Percentiles rank a stretch among this genome's conserved stretches.
phyloP scores from a whole-genome alignment of 495 filamentous ascomycete genomes.

The Xylaria curta region DNA sequence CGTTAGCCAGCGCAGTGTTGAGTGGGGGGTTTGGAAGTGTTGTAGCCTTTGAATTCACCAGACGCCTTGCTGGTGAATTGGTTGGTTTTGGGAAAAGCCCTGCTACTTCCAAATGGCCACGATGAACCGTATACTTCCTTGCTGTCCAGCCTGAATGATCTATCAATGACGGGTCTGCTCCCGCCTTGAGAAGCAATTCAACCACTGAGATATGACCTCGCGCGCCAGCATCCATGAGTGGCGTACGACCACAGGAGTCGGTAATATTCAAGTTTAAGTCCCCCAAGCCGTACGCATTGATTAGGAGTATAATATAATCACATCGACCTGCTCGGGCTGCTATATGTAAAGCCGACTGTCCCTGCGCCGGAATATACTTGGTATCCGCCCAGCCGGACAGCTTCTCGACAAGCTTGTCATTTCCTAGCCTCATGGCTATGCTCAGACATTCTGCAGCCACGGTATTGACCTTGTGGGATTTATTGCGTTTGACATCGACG shows the following conservation, averaged over 20 bases:
- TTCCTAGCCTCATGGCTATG: conserved; percentile 3
- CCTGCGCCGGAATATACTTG: conserved; percentile 73
- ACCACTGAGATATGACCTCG: conserved; percentile 66
- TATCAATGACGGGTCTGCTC: conserved; percentile 59
- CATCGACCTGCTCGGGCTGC: conserved; percentile 72
- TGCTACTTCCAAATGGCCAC: conserved; percentile 65
- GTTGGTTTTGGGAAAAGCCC: conserved; percentile 15
- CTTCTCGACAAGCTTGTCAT: background rate
- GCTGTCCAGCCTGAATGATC: conserved; percentile 83
- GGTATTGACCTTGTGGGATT: background rate
- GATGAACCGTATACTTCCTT: conserved; percentile 74
- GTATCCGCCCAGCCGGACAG: conserved; percentile 41
- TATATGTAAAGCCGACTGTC: conserved; percentile 76
- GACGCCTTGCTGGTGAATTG: background rate
- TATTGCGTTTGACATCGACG: background rate
- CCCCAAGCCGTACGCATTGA: conserved; percentile 62
- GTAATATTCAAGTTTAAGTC: conserved; percentile 60
- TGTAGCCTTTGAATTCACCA: background rate
- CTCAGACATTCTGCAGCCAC: conserved; percentile 1
- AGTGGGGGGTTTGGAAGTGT: background rate
- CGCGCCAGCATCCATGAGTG: conserved; percentile 75
- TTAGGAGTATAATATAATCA: conserved; percentile 64
- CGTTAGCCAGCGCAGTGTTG: background rate
- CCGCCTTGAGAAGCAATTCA: conserved; percentile 62
- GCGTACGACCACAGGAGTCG: conserved; percentile 64